Evolutionary conservation across 1,284 basidiomycete genomes (phyloP).

Genomic region (Pseudozyma sp.): DNA sequence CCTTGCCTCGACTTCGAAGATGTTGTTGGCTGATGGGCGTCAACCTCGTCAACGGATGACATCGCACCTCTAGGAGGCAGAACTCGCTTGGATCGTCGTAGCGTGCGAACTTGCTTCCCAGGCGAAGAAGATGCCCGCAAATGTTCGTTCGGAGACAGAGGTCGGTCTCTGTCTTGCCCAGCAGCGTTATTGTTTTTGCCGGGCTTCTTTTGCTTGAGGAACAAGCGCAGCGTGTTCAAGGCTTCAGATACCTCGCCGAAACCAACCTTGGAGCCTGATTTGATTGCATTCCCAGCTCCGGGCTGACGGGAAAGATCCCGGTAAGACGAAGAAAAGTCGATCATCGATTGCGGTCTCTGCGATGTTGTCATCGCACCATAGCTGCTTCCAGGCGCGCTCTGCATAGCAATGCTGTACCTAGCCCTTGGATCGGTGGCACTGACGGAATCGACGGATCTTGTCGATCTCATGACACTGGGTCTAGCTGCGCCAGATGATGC

Average conservation of each 20-base stretch:
- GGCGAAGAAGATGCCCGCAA: not conserved
- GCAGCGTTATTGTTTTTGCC: not conserved
- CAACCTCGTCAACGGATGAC: slow-evolving; percentile 19
- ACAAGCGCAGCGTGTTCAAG: slow-evolving; percentile 24
- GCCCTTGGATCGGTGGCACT: not conserved
- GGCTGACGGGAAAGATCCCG: not conserved
- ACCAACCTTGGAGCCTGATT: slow-evolving; percentile 10
- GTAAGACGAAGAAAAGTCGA: slow-evolving; percentile 5
- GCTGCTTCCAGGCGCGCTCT: slow-evolving; percentile 5
- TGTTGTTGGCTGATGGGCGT: slow-evolving; percentile 3
- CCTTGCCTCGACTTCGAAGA: no score
- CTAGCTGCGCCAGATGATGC: not conserved
- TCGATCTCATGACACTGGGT: slow-evolving; percentile 19
- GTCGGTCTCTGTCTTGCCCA: not conserved
- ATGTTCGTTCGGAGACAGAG: not conserved
- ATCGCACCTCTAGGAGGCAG: slow-evolving; percentile 23
- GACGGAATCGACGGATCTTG: slow-evolving; percentile 25
- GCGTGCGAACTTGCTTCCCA: slow-evolving; percentile 9
- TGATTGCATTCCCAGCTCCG: not conserved
- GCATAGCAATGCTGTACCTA: slow-evolving; percentile 11
- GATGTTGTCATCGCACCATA: not conserved
- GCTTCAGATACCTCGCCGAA: slow-evolving; percentile 32
- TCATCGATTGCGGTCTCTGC: slow-evolving; percentile 20
- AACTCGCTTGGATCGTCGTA: slow-evolving; percentile 20
- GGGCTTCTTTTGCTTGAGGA: slow-evolving; percentile 23